These are phyloP conservation scores for Penicillium ucsense DNA, from an alignment of 495 filamentous ascomycete species.

Conservation along the genomic window DNA sequence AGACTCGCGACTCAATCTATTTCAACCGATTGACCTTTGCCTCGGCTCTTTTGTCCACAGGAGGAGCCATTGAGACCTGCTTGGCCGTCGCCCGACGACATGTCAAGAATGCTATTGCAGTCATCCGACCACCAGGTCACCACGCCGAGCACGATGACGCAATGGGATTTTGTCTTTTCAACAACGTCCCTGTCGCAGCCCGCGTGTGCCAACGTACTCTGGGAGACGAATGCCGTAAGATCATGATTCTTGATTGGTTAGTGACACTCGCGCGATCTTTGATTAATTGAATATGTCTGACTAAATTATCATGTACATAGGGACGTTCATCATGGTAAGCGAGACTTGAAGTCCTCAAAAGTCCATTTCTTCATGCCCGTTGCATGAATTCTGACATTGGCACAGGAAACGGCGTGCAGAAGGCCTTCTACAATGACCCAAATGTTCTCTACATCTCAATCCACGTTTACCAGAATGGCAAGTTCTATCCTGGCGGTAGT, in stretches of 20 bases:
- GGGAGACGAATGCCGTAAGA: conserved; percentile 69
- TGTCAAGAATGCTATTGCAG: conserved; percentile 88
- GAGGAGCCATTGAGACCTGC: conserved; percentile 91
- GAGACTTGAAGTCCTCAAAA: neutral
- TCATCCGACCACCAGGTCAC: conserved; percentile 90
- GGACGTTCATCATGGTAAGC: conserved; percentile 55
- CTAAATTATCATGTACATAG: conserved; percentile 15
- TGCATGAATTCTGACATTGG: conserved; percentile 10
- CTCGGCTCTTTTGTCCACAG: conserved; percentile 77
- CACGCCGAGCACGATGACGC: conserved; percentile 78
- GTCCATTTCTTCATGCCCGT: neutral
- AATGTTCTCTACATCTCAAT: conserved; percentile 94
- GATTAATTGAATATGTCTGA: conserved; percentile 14
- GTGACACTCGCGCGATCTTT: conserved; percentile 20
- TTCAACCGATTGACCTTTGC: conserved; percentile 72
- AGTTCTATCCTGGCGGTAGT: conserved; percentile 74
- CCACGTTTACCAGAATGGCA: conserved; percentile 75
- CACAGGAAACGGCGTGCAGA: conserved; percentile 87
- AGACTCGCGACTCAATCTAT: conserved; percentile 75
- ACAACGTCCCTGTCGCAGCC: conserved; percentile 89
- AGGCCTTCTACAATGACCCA: conserved; percentile 88
- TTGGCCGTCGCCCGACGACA: conserved; percentile 66
- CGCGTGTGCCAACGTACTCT: conserved; percentile 69
- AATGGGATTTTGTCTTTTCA: conserved; percentile 94
- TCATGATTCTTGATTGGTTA: conserved; percentile 93